Conservation (phyloP, 164 flowering plant genomes). For the Buxus sempervirens region DNA sequence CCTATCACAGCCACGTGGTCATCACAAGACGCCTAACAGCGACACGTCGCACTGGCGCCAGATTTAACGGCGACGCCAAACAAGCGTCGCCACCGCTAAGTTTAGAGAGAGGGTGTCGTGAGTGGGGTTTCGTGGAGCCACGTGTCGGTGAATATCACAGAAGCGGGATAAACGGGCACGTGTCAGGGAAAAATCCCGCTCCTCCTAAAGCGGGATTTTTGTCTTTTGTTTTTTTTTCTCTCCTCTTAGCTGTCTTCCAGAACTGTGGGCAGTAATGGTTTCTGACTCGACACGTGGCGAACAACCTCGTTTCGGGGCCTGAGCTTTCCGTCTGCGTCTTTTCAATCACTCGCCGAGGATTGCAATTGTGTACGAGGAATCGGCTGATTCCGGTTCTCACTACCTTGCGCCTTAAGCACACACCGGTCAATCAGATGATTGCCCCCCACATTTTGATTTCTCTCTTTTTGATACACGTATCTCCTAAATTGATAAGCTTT, state of each 20-base stretch:
- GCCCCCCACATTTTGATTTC: no score
- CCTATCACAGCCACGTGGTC: neutral
- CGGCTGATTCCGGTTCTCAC: neutral
- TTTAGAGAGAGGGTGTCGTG: constrained; percentile 2
- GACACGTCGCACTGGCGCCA: constrained; percentile 15
- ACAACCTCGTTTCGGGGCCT: neutral
- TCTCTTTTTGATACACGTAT: no score
- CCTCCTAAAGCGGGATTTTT: constrained; percentile 23
- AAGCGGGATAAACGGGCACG: constrained; percentile 9
- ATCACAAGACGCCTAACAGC: neutral
- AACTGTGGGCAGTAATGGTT: constrained; percentile 6
- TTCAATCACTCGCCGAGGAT: neutral
- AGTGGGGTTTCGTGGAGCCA: neutral
- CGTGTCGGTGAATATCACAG: neutral
- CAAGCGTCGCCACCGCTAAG: constrained; percentile 25
- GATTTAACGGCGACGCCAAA: constrained; percentile 23
- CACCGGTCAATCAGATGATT: no score
- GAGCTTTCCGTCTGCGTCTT: neutral
- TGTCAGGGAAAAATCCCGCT: constrained; percentile 14
- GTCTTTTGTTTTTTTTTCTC: constrained; percentile 19
- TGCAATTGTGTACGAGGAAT: neutral
- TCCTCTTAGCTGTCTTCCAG: constrained; percentile 29
- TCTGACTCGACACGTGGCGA: constrained; percentile 20
- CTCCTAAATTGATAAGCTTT: no score
- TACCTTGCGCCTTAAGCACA: neutral